Conservation (phyloP, 2,329 filamentous ascomycete genomes). For the Bipolaris sorokiniana region DNA sequence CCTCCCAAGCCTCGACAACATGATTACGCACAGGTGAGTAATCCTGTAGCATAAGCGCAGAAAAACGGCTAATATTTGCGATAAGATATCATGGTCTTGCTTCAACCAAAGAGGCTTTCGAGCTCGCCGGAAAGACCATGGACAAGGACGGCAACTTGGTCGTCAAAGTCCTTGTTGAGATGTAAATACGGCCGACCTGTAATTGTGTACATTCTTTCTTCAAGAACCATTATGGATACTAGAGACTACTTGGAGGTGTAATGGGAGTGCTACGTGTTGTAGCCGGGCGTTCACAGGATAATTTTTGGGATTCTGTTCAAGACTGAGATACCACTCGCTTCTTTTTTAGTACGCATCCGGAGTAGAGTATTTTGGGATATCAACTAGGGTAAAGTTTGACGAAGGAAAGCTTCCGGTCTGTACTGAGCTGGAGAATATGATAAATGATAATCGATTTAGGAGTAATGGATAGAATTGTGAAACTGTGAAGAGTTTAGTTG, state of each 20-base stretch:
- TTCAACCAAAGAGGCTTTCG: slow-evolving; percentile 59
- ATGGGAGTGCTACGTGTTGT: neutral
- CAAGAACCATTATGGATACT: slow-evolving; percentile 4
- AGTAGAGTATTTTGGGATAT: slow-evolving; percentile 7
- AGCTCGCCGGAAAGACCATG: slow-evolving; percentile 57
- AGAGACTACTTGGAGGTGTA: slow-evolving; percentile 17
- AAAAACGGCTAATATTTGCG: neutral
- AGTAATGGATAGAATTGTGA: neutral
- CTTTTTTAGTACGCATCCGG: slow-evolving; percentile 2
- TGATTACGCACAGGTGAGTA: slow-evolving; percentile 57
- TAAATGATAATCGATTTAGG: neutral
- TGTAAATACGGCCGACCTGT: slow-evolving; percentile 17
- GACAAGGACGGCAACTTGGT: slow-evolving; percentile 60
- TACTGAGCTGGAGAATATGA: neutral
- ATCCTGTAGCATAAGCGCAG: neutral
- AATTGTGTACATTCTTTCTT: slow-evolving; percentile 13
- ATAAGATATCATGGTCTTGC: slow-evolving; percentile 51
- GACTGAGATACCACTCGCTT: slow-evolving; percentile 26
- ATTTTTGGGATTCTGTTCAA: slow-evolving; percentile 9
- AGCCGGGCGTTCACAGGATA: slow-evolving; percentile 20
- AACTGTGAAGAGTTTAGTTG: neutral
- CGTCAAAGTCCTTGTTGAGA: slow-evolving; percentile 56
- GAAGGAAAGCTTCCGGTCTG: neutral
- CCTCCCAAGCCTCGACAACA: slow-evolving; percentile 57
- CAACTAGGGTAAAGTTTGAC: neutral